Conservation (phyloP, 345 rosid species). For the Citropsis articulata region DNA sequence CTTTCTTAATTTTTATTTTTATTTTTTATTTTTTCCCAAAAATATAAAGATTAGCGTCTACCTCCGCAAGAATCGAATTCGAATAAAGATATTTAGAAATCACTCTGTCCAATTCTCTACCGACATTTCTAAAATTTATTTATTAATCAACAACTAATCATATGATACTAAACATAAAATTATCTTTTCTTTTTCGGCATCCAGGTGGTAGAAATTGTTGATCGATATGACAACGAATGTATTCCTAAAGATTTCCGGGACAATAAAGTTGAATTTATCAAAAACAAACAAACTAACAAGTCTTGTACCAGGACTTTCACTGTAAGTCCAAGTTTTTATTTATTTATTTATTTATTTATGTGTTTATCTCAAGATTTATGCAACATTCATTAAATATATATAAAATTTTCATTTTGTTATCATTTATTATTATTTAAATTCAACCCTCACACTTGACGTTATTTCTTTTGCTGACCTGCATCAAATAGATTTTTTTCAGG, state of each 20-base stretch:
- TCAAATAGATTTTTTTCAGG: constrained; percentile 31
- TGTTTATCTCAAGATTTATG: background rate
- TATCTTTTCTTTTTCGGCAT: background rate
- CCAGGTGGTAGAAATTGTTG: constrained; percentile 65
- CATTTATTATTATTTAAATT: no score
- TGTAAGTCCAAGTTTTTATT: constrained; percentile 33
- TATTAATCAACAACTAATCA: no score
- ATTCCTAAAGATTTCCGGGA: constrained; percentile 33
- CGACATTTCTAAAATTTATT: no score
- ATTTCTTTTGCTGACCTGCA: constrained; percentile 2
- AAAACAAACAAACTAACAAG: constrained; percentile 41
- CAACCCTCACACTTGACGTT: background rate
- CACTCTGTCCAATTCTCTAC: no score
- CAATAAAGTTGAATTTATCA: constrained; percentile 35
- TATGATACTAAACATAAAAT: background rate
- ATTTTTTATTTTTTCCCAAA: no score
- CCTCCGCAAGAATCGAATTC: no score
- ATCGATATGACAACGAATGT: constrained; percentile 56
- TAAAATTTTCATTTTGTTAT: no score
- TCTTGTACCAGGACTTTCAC: constrained; percentile 43
- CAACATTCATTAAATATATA: accelerated
- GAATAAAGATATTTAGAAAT: no score
- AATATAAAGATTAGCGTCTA: no score
- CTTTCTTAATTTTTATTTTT: no score
- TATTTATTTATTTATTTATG: background rate